phyloP scores from a whole-genome alignment of 2,329 filamentous ascomycete genomes.

The Plenodomus lindquistii region DNA sequence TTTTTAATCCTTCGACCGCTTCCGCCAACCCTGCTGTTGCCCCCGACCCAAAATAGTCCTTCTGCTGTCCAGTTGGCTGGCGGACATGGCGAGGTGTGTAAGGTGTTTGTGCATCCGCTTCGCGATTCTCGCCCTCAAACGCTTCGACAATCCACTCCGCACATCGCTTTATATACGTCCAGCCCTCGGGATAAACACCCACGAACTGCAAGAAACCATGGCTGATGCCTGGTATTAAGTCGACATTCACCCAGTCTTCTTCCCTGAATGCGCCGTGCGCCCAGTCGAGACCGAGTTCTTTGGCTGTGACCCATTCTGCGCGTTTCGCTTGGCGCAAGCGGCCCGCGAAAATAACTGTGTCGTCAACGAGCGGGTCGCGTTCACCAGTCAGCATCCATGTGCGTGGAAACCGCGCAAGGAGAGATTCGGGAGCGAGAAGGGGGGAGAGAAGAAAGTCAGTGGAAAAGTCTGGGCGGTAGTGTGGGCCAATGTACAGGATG shows the following conservation, averaged over 20 bases:
- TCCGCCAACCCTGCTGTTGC: constrained; percentile 75
- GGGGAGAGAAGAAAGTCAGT: constrained; percentile 91
- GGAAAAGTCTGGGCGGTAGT: constrained; percentile 89
- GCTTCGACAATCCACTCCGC: constrained; percentile 81
- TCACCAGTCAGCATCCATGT: constrained; percentile 94
- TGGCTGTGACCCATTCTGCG: constrained; percentile 58
- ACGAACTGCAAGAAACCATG: constrained; percentile 96
- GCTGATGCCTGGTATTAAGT: constrained; percentile 82
- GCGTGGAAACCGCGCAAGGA: constrained; percentile 87
- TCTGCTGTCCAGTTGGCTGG: constrained; percentile 52
- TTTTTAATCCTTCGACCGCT: constrained; percentile 63
- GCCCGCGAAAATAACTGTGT: constrained; percentile 95
- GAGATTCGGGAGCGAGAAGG: constrained; percentile 80
- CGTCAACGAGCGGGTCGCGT: constrained; percentile 91
- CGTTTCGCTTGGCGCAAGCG: constrained; percentile 78
- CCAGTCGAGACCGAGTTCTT: constrained; percentile 60
- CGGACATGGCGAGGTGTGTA: constrained; percentile 10
- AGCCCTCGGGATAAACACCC: constrained; percentile 82
- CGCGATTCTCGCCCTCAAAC: constrained; percentile 59
- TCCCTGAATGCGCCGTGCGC: constrained; percentile 65
- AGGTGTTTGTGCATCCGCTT: constrained; percentile 8
- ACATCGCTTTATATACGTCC: constrained; percentile 81
- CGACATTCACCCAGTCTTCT: constrained; percentile 77
- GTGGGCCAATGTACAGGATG: constrained; percentile 92
- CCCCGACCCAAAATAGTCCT: constrained; percentile 67